Base-by-base conservation (phyloP, 371 early-diverging fungal genomes). In the Apophysomyces trapeziformis region DNA sequence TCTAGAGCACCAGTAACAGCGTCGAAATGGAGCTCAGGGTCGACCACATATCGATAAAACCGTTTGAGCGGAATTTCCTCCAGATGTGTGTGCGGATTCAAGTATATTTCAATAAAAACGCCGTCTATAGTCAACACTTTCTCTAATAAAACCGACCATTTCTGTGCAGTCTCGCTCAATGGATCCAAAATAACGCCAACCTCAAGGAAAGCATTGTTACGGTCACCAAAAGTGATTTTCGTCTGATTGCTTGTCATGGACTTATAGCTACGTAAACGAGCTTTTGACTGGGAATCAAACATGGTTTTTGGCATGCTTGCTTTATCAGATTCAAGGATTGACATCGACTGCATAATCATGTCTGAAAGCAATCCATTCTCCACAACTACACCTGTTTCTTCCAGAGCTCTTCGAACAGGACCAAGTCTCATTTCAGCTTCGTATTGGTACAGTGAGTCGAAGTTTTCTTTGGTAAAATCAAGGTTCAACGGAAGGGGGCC, bases 31-130 rank as follows among this genome's bases (percentile, higher is more conserved):
- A 85, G 85, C 39, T 85, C 80, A 7, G 78, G 67, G 11, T 83
- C 84, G 67, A 91, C 83, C n/a, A 94, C 90, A 72, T 92, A 96
- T 21, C 96, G 90, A 71, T 95, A 96, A 78, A 96, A 96, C 9
- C 94, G 85, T 64, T 90, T 92, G 16, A 95, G 65, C 0, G 96
- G 95, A 12, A 91, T 68, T 63, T 91, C 87, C 1, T 74, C 75
- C 21, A 89, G 21, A 5, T 68, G 63, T 0, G 68, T 38, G 0
- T 63, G 43, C 9, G 95, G 93, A 57, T 84, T 87, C 32, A 95
- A 67, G 57, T 86, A 74, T 11, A 94, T 67, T 41, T 87, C 76
- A 7, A 94, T 77, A 61, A 82, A 79, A 7, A 91, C 87, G 21
- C 86, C 82, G 1, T 89, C 83, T 46, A 93, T 60, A 9, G 73